Conservation (phyloP, 208 protist genomes). For the Polymyxa betae region DNA sequence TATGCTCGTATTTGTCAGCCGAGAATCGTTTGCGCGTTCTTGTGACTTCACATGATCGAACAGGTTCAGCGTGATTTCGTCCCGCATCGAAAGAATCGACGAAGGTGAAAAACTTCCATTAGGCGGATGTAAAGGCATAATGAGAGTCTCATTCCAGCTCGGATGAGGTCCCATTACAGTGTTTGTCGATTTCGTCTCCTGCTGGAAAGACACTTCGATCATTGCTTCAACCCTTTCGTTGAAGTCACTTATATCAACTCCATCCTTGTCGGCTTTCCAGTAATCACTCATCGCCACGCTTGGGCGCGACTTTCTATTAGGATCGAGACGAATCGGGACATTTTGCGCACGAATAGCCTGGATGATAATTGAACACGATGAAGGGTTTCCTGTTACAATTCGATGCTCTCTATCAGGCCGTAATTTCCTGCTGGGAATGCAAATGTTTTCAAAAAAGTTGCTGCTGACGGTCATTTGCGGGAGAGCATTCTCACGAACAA, state of each 20-base stretch:
- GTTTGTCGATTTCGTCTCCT: background rate
- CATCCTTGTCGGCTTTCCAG: background rate
- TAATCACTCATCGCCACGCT: background rate
- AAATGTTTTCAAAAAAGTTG: background rate
- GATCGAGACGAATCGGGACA: background rate
- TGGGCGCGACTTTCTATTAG: background rate
- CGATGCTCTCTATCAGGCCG: slow-evolving; percentile 4
- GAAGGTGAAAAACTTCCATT: background rate
- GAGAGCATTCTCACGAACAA: background rate
- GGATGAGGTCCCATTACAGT: background rate
- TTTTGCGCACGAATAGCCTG: slow-evolving; percentile 32
- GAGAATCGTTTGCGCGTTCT: background rate
- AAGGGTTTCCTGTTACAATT: background rate
- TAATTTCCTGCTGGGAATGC: background rate
- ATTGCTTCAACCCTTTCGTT: background rate
- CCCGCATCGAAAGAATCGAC: slow-evolving; percentile 5
- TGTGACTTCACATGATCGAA: background rate
- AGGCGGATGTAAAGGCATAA: background rate
- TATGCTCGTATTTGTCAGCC: background rate
- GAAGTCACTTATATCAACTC: background rate
- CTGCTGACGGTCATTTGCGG: background rate
- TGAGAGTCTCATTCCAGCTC: slow-evolving; percentile 31
- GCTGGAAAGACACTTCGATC: slow-evolving; percentile 6
- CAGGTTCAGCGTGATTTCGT: background rate
- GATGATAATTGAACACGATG: background rate